A percentile compares a stretch with the other conserved stretches of the same genome.
Evolutionary conservation across 2,329 filamentous ascomycete species (phyloP).

Genomic region (Coniochaeta sp.): DNA sequence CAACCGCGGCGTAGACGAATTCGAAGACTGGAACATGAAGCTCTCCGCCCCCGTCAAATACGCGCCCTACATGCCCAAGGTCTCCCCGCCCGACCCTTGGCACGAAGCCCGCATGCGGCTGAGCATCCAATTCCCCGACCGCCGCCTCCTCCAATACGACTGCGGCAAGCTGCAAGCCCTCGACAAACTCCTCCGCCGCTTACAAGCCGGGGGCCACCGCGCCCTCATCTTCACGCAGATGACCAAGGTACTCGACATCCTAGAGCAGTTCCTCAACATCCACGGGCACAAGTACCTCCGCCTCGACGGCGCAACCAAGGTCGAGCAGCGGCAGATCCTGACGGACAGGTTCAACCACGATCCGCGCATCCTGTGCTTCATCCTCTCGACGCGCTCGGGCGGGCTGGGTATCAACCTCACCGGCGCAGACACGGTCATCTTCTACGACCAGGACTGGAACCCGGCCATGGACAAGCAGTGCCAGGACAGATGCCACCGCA

Average conservation of each 20-base stretch:
- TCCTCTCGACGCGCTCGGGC: conserved; percentile 88
- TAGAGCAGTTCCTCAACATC: conserved; percentile 96
- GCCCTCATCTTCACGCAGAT: conserved; percentile 99
- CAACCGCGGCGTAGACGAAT: conserved; percentile 46
- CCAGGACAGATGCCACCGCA: conserved; percentile 93
- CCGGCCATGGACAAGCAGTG: conserved; percentile 99
- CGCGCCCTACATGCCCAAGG: conserved; percentile 50
- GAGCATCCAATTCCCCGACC: conserved; percentile 95
- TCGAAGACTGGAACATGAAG: conserved; percentile 50
- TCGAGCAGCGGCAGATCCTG: conserved; percentile 90
- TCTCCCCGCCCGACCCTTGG: conserved; percentile 67
- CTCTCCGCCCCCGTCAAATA: conserved; percentile 49
- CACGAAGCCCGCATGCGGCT: conserved; percentile 89
- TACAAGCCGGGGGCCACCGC: conserved; percentile 86
- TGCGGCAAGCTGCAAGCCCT: conserved; percentile 93
- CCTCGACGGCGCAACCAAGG: conserved; percentile 91
- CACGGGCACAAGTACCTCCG: conserved; percentile 96
- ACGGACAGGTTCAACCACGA: conserved; percentile 98
- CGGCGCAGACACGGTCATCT: conserved; percentile 94
- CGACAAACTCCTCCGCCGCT: conserved; percentile 74
- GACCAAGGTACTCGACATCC: conserved; percentile 95
- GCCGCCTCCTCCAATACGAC: conserved; percentile 92
- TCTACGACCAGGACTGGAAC: conserved; percentile 99
- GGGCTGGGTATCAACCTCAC: conserved; percentile 95
- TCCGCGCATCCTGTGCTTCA: conserved; percentile 86